Evolutionary conservation across 495 filamentous ascomycete species (phyloP), one percentile per base, ranked within the genome.

Genomic region (Talaromyces liani): DNA sequence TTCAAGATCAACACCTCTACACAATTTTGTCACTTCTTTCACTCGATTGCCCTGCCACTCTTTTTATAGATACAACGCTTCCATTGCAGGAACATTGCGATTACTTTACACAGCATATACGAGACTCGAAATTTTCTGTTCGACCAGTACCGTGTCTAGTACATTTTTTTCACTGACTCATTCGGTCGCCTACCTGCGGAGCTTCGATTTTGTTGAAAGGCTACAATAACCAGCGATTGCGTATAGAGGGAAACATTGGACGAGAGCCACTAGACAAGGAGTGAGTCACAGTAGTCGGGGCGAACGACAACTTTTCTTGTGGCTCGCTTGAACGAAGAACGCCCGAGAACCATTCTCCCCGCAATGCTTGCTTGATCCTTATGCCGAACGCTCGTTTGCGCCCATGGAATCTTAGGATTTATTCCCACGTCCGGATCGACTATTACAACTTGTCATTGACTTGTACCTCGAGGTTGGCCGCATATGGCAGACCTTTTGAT

Each of bases 321-420:
- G n/a, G 9, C 51, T 55, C 12, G 51, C 51, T 25, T 29, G 51
- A 55, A 53, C 49, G 49, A 53, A 53, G 18, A 55, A 55, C 25
- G n/a, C 29, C 45, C 51, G 51, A 62, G 45, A 49, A 22, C n/a
- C 14, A 20, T 39, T 31, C 31, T 24, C 31, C 24, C 12, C 20
- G 41, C 60, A 51, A 49, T 49, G 22, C 45, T 33, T n/a, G 27
- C 25, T 22, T 51, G 20, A 36, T 33, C 29, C 51, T 62, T 47
- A 62, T 62, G 60, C 45, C 54, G 60, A 62, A 34, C 33, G 18
- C 25, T 36, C 41, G 9, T 18, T 20, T 49, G 41, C 47, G 39
- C 47, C 9, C 27, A 20, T 53, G 41, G 60, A 54, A n/a, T 25
- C n/a, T 25, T 51, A 62, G 45, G 22, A 47, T 61, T 45, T 12